Evolutionary conservation across 148 eudicot genomes (phyloP).

Genomic region (Euryodendron excelsum): DNA sequence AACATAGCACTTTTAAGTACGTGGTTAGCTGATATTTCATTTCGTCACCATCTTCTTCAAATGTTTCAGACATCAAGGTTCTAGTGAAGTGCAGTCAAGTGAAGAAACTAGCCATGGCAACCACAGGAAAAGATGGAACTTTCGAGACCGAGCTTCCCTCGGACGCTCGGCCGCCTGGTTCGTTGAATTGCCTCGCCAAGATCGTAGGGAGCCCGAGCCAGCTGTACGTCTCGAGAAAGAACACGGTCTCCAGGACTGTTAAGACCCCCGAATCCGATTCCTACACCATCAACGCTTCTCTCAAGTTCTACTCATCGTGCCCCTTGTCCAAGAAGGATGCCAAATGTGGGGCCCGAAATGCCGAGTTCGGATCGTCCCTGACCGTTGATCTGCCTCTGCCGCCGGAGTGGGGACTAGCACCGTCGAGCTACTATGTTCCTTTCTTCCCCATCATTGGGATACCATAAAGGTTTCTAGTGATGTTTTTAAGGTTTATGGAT

Average conservation of each 20-base stretch:
- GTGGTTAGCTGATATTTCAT: too few species aligned
- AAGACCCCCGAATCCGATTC: constrained; percentile 19
- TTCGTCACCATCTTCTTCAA: not conserved
- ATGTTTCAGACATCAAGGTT: constrained; percentile 46
- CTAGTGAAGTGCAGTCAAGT: constrained; percentile 56
- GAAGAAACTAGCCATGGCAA: constrained; percentile 50
- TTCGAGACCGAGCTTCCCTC: constrained; percentile 53
- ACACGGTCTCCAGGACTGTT: constrained; percentile 30
- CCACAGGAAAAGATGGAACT: constrained; percentile 47
- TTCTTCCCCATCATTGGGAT: constrained; percentile 77
- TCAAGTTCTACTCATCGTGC: constrained; percentile 58
- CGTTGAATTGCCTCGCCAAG: constrained; percentile 43
- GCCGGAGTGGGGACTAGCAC: constrained; percentile 74
- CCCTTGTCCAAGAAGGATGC: constrained; percentile 14
- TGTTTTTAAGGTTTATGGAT: not conserved
- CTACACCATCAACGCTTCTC: constrained; percentile 40
- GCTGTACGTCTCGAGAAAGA: constrained; percentile 37
- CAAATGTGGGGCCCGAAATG: constrained; percentile 23
- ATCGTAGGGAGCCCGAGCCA: constrained; percentile 62
- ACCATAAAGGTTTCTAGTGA: constrained; percentile 36
- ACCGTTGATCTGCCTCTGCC: constrained; percentile 66
- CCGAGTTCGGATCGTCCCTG: constrained; percentile 50
- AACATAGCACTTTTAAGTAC: too few species aligned
- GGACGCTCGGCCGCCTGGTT: constrained; percentile 14
- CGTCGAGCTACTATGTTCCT: constrained; percentile 59